Evolutionary conservation across 371 early-diverging fungal species (phyloP).

Genomic region (Mucor saturninus): DNA sequence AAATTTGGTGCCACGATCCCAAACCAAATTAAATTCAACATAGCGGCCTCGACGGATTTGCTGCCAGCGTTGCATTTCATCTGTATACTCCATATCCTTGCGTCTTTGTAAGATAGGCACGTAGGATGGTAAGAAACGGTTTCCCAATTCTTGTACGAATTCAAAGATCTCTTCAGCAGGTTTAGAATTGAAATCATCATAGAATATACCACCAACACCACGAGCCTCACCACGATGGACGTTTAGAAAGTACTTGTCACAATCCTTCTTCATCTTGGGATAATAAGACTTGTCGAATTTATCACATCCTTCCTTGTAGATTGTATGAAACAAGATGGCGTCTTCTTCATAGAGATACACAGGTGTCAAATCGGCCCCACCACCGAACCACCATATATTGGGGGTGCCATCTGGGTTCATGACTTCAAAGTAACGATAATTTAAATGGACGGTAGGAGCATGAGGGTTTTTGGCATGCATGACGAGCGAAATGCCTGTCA

Average conservation of each 20-base stretch:
- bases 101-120: slow-evolving; percentile 76
- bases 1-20: slow-evolving; percentile 92
- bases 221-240: slow-evolving; percentile 80
- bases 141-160: slow-evolving; percentile 73
- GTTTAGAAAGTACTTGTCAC: slow-evolving; percentile 83
- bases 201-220: slow-evolving; percentile 89
- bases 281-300: slow-evolving; percentile 73
- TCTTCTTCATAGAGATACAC: slow-evolving; percentile 81
- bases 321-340: slow-evolving; percentile 78
- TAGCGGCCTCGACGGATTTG: slow-evolving; percentile 87
- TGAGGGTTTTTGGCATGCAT: slow-evolving; percentile 95
- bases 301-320: slow-evolving; percentile 81
- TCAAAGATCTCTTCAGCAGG: slow-evolving; percentile 71
- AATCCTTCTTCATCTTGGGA: slow-evolving; percentile 80
- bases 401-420: slow-evolving; percentile 64
- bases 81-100: slow-evolving; percentile 67
- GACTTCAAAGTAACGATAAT: slow-evolving; percentile 98
- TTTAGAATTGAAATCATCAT: slow-evolving; percentile 81
- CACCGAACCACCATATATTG: slow-evolving; percentile 87
- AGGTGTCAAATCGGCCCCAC: slow-evolving; percentile 87
- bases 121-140: slow-evolving; percentile 77
- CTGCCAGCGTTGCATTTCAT: slow-evolving; percentile 81
- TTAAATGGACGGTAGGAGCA: slow-evolving; percentile 95
- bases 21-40: slow-evolving; percentile 88
- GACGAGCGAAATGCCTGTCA: slow-evolving; percentile 90